A percentile compares a stretch with the other conserved stretches of the same genome.
These are phyloP conservation scores for Colletotrichum paranaense DNA, from an alignment of 2,329 filamentous ascomycete genomes.

Conservation along the genomic window DNA sequence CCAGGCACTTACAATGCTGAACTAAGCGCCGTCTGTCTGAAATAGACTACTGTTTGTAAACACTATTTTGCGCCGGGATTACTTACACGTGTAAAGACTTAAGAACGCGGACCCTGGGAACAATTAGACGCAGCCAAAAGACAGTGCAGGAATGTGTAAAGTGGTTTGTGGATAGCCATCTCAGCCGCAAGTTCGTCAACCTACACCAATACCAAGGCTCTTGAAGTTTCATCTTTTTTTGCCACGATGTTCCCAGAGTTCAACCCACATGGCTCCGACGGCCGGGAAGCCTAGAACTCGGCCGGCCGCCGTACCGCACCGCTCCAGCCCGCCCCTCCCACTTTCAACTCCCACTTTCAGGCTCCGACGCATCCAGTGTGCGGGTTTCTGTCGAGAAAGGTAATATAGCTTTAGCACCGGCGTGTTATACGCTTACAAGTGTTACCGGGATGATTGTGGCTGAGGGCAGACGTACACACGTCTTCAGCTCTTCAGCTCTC, in stretches of 20 bases:
- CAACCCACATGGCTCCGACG: background rate
- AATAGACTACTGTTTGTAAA: background rate
- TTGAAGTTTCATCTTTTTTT: background rate
- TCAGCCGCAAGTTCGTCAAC: background rate
- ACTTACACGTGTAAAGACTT: background rate
- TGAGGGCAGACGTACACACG: background rate
- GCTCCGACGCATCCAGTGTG: background rate
- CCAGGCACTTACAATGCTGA: background rate
- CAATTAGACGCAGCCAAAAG: background rate
- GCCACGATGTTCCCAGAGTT: background rate
- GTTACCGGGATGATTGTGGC: background rate
- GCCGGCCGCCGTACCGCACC: background rate
- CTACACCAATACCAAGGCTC: background rate
- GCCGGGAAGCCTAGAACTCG: background rate
- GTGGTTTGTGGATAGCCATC: slow-evolving; percentile 20
- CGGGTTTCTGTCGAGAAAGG: background rate
- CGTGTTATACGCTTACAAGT: background rate
- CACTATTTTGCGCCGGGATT: background rate
- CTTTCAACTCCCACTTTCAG: background rate
- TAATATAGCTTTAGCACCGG: background rate
- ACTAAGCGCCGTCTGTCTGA: background rate
- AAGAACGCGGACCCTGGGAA: background rate
- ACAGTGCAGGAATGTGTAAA: slow-evolving; percentile 34
- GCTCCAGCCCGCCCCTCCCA: background rate
- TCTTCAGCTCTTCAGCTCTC: too few relatives aligned